Base-by-base conservation (phyloP, 768 basidiomycete species). In the Suillus discolor region DNA sequence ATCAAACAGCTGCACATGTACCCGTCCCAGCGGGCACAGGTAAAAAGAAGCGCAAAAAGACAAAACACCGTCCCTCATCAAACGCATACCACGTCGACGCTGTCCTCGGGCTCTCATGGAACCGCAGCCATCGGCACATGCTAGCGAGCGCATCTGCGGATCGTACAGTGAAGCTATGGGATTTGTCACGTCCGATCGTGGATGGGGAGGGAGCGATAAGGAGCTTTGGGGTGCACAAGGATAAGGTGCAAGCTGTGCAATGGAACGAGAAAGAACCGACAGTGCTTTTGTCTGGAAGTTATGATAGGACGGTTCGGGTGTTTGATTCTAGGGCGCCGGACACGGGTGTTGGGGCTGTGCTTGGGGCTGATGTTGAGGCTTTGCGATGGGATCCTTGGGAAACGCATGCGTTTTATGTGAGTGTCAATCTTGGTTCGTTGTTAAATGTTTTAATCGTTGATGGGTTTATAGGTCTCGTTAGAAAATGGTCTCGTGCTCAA, bases 331-430 rank as follows among this genome's bases (percentile, higher is more conserved):
- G 97, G 60, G 87, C 95, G 2, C 92, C 93, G 0, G 89, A 88
- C 54, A 82, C 87, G 3, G 91, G 92, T 55, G 90, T 97, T 16
- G 93, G 92, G n/a, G 92, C 92, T 7, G 80, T 89, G 18, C 83
- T 98, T 8, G 94, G 91, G 2, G 90, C 93, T 65, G 97, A 99
- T 76, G 95, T 99, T 20, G 97, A 99, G 78, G 92, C 92, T 45
- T 78, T 98, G 47, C 80, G 89, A 68, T 99, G 97, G 97, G 97
- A 99, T 78, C 96, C 96, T 60, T 97, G 94, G 93, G 93, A 97
- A 63, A 83, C 84, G 6, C 86, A 89, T 67, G 86, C 86, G 2
- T 97, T 97, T 80, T 97, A 93, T 73, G 96, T 96, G 68, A 68
- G 91, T 77, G 15, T 6, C 6, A 1, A 25, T 25, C 39, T 39